Percentiles rank a stretch among this genome's conserved stretches.
Conservation (phyloP, 345 rosid species). For the Eucalyptus brandiana region DNA sequence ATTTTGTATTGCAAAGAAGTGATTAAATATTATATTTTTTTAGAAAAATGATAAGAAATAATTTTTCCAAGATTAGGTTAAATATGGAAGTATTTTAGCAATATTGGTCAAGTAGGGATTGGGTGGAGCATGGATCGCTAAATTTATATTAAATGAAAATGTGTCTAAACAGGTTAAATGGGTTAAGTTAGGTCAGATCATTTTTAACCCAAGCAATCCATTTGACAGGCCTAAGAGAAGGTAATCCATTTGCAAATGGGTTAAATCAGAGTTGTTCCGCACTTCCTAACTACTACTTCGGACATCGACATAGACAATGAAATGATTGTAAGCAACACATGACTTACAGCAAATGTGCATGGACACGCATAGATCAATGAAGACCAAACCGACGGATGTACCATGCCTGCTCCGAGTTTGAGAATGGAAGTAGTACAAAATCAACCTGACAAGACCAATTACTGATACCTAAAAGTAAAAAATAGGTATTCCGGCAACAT, state of each 20-base stretch:
- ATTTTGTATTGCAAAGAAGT: too few relatives aligned
- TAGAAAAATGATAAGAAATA: too few relatives aligned
- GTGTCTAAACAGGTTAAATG: too few relatives aligned
- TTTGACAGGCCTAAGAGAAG: too few relatives aligned
- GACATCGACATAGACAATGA: neutral
- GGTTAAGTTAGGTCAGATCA: rapidly evolving
- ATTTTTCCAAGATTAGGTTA: too few relatives aligned
- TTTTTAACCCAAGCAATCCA: too few relatives aligned
- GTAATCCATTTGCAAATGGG: neutral
- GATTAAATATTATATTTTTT: too few relatives aligned
- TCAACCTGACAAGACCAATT: neutral
- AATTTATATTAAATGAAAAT: too few relatives aligned
- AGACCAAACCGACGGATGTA: neutral
- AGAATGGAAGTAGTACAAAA: neutral
- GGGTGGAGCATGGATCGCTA: too few relatives aligned
- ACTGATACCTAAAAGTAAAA: neutral
- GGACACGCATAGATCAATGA: neutral
- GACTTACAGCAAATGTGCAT: neutral
- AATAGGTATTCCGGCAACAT: neutral
- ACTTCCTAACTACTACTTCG: neutral
- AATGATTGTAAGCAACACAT: neutral
- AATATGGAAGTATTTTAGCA: too few relatives aligned
- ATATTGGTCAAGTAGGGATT: too few relatives aligned
- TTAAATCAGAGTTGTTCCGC: neutral
- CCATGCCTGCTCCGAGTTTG: neutral